phyloP scores from a whole-genome alignment of 805 yeast species.

The Dipodascus geniculatus region DNA sequence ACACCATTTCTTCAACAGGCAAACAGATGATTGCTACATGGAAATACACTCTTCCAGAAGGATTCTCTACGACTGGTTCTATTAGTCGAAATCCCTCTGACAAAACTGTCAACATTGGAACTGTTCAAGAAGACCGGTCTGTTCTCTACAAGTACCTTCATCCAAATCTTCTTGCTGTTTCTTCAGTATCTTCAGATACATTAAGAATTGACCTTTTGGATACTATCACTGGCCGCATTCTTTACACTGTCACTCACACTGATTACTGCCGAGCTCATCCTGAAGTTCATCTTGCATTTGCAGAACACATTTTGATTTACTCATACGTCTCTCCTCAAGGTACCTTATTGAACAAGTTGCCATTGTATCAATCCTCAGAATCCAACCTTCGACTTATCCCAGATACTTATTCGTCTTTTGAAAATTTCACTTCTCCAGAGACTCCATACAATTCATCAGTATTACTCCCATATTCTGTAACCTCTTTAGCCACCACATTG shows the following conservation, averaged over 20 bases:
- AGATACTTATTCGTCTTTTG: constrained; percentile 27
- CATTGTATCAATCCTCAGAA: background rate
- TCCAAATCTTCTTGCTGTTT: constrained; percentile 51
- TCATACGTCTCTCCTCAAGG: constrained; percentile 29
- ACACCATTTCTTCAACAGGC: constrained; percentile 1
- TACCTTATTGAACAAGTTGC: background rate
- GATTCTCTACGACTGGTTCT: constrained; percentile 32
- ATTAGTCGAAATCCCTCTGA: constrained; percentile 31
- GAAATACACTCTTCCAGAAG: constrained; percentile 23
- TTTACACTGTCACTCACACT: constrained; percentile 34
- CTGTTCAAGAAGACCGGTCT: constrained; percentile 53
- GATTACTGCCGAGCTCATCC: constrained; percentile 31
- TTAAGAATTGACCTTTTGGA: constrained; percentile 50
- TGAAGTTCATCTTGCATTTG: constrained; percentile 44
- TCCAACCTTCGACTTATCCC: constrained; percentile 1
- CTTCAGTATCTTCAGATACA: constrained; percentile 25
- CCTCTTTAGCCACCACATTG: constrained; percentile 38
- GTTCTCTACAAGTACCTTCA: constrained; percentile 76
- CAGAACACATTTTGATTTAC: constrained; percentile 77
- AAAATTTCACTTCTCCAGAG: constrained; percentile 32
- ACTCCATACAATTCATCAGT: constrained; percentile 45
- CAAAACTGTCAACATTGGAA: constrained; percentile 49
- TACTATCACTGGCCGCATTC: constrained; percentile 52
- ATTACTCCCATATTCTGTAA: constrained; percentile 44
- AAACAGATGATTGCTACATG: constrained; percentile 26